Evolutionary conservation across 257 asterid genomes (phyloP), one percentile per base, ranked within the genome.

Genomic region (Solanum etuberosum): DNA sequence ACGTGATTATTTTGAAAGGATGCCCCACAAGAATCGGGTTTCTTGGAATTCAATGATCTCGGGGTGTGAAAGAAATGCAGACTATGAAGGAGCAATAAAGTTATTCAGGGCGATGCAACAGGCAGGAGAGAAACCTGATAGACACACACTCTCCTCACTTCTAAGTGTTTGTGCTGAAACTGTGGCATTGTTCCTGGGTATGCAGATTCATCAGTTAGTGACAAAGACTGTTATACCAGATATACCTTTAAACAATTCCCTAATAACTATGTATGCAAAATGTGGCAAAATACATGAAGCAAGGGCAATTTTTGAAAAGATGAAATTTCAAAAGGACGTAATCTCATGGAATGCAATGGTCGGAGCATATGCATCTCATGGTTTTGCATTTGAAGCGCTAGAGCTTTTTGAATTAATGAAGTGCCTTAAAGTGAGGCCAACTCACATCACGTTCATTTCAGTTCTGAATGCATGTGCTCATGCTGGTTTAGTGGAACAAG

Each of bases 281-380:
- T 93, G 98, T 90, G 99, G 99, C 84, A 92, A 90, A 32, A 95
- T 96, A 89, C 51, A 86, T n/a, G 98, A 93, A 87, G 98, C 98
- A n/a, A 90, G 89, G 86, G 83, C 90, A 25, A 87, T 93, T 65
- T 96, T 96, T 91, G 86, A 90, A 74, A 95, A 90, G 61, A 93
- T 93, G 94, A 86, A 88, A 83, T 88, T 85, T 70, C 91, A 83
- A 68, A 95, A 90, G 88, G 93, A 93, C 21, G 95, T 94, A 16
- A 93, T 94, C 91, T 95, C 98, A 25, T 96, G 98, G 98, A 96
- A 96, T 71, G 97, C 99, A 3, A 94, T 95, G 97, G 92, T 96
- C 2, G 98, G 98, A 18, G 99, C 96, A 71, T 94, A 92, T 82
- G 99, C 98, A 63, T 90, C 95, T 38, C 97, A 93, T 87, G 97